Conservation (phyloP, 176 grass and related monocot species). For the Microstegium vimineum region DNA sequence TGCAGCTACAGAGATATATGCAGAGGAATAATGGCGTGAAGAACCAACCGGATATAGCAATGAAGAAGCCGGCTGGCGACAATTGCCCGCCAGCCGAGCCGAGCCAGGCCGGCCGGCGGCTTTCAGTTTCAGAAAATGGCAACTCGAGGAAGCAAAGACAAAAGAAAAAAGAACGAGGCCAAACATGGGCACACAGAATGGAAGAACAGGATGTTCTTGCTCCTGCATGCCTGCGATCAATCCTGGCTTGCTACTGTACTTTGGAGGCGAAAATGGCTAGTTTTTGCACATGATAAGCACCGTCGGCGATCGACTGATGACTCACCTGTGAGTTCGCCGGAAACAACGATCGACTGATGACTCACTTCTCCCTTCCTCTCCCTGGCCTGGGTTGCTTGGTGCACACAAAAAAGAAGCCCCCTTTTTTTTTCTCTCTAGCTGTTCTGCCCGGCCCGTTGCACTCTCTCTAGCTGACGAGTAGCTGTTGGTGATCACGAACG, state of each 20-base stretch:
- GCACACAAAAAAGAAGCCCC: not conserved
- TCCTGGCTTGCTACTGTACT: not conserved
- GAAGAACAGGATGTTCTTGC: not conserved
- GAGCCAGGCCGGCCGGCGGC: not conserved
- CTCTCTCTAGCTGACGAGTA: slow-evolving; percentile 20
- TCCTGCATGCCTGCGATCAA: not conserved
- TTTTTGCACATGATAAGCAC: not conserved
- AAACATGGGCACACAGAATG: not conserved
- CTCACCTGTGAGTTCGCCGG: not conserved
- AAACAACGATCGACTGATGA: not conserved
- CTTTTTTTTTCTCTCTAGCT: not conserved
- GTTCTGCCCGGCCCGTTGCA: not conserved
- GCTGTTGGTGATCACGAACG: slow-evolving; percentile 25
- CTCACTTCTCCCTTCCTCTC: not conserved
- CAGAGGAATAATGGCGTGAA: not conserved
- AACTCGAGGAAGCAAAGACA: not conserved
- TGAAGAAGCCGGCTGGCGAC: not conserved
- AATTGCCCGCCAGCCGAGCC: not conserved
- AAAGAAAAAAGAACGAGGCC: not conserved
- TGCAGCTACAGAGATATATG: no score
- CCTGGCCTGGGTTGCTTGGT: not conserved
- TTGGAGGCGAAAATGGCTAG: not conserved
- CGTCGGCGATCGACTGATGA: not conserved
- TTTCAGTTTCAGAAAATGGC: slow-evolving; percentile 3
- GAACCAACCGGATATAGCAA: not conserved